Evolutionary conservation across 1,284 basidiomycete genomes (phyloP).

Genomic region (Ustilago bromivora): DNA sequence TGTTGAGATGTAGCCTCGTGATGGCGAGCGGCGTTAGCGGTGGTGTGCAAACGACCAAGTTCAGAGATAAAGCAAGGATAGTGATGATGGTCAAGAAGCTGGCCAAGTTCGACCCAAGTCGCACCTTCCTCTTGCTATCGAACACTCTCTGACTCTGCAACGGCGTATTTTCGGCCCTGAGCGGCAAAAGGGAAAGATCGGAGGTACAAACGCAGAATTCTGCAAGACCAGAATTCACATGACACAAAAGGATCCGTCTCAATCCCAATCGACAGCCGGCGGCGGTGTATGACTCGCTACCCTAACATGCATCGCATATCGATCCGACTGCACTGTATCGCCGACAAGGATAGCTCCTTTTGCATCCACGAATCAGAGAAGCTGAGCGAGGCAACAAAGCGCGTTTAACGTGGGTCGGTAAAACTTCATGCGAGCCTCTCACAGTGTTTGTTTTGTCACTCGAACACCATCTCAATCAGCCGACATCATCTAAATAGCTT

Average conservation of each 20-base stretch:
- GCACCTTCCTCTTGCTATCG: not conserved
- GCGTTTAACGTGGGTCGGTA: not conserved
- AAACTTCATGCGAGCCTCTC: not conserved
- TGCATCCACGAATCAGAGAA: not conserved
- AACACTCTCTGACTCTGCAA: not conserved
- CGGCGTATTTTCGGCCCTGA: not conserved
- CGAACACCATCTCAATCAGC: not conserved
- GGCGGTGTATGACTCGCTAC: not conserved
- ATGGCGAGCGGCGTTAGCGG: no score
- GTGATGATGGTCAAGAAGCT: constrained; percentile 9
- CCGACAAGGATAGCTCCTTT: not conserved
- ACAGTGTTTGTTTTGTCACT: no score
- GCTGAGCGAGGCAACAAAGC: not conserved
- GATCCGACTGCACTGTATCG: not conserved
- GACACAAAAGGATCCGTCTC: not conserved
- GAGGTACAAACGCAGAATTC: not conserved
- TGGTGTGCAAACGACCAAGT: no score
- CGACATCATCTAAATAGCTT: not conserved
- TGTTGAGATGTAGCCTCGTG: no score
- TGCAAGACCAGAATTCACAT: not conserved
- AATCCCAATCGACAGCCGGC: not conserved
- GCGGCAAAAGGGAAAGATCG: not conserved
- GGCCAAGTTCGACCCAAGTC: not conserved
- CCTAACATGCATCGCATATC: not conserved
- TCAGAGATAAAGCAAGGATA: no score